Percentiles rank a stretch among this genome's conserved stretches.
Evolutionary conservation across 106 monocot genomes (phyloP).

Genomic region (Platanthera guangdongensis): DNA sequence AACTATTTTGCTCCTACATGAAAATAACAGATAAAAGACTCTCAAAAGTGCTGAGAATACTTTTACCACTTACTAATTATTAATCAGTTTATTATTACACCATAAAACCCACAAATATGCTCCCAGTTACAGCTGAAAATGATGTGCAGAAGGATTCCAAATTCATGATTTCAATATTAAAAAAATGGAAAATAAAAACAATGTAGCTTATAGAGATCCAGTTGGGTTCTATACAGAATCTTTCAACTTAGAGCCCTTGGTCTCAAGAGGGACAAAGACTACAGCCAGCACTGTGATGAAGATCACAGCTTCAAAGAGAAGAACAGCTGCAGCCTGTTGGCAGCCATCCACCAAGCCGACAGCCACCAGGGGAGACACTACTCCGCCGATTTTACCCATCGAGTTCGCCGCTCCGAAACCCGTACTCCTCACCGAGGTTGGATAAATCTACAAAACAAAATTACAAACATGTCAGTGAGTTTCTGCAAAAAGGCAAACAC

Average conservation of each 20-base stretch:
- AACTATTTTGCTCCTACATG: too few species aligned
- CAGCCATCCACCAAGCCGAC: constrained; percentile 75
- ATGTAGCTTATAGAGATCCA: background rate
- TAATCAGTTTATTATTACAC: too few species aligned
- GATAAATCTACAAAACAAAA: constrained; percentile 51
- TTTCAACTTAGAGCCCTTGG: constrained; percentile 54
- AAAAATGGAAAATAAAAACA: background rate
- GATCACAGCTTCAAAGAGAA: constrained; percentile 59
- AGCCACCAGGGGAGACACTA: constrained; percentile 77
- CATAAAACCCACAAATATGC: background rate
- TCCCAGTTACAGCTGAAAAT: background rate
- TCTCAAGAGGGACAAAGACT: constrained; percentile 71
- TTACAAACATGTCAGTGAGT: too few species aligned
- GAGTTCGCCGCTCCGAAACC: constrained; percentile 71
- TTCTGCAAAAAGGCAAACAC: too few species aligned
- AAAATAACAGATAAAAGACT: too few species aligned
- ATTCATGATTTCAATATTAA: background rate
- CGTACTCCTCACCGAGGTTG: constrained; percentile 71
- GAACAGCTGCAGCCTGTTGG: constrained; percentile 49
- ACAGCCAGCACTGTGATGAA: constrained; percentile 55
- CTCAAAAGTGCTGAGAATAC: too few species aligned
- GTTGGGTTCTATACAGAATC: constrained; percentile 20
- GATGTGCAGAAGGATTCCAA: background rate
- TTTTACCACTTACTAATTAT: too few species aligned
- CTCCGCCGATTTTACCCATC: constrained; percentile 77